Percentiles rank a stretch among this genome's conserved stretches.
phyloP scores from a whole-genome alignment of 352 stramenopile genomes.

The Globisporangium parvum region DNA sequence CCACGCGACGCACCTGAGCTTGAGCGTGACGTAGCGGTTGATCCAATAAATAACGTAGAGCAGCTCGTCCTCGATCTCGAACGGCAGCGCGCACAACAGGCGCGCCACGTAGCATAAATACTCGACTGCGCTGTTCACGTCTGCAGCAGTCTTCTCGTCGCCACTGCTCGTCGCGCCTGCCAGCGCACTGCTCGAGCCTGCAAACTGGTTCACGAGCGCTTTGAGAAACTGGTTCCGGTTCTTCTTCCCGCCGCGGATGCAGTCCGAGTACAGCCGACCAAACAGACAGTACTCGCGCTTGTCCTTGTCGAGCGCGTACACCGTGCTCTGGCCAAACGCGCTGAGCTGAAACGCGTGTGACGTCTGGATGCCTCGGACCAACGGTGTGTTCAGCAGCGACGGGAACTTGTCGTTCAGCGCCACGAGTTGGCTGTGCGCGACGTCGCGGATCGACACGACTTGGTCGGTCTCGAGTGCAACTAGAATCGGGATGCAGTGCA shows the following conservation, averaged over 20 bases:
- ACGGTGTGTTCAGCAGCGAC: slow-evolving; percentile 39
- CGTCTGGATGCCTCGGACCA: slow-evolving; percentile 51
- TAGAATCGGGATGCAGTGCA: slow-evolving; percentile 72
- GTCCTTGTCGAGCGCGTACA: slow-evolving; percentile 59
- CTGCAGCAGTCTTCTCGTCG: slow-evolving; percentile 4
- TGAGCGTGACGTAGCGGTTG: slow-evolving; percentile 76
- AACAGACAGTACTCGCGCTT: slow-evolving; percentile 69
- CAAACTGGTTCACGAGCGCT: slow-evolving; percentile 70
- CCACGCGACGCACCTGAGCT: slow-evolving; percentile 47
- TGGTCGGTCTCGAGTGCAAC: slow-evolving; percentile 79
- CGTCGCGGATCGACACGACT: slow-evolving; percentile 52
- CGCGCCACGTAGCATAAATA: slow-evolving; percentile 76
- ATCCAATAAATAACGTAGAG: slow-evolving; percentile 86
- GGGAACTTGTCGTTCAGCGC: slow-evolving; percentile 55
- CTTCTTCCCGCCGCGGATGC: slow-evolving; percentile 34
- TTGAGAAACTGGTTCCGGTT: slow-evolving; percentile 57
- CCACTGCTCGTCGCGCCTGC: not conserved
- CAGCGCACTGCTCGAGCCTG: slow-evolving; percentile 39
- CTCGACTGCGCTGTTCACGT: slow-evolving; percentile 27
- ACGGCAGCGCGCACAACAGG: slow-evolving; percentile 64
- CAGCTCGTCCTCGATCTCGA: slow-evolving; percentile 77
- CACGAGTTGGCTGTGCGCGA: slow-evolving; percentile 59
- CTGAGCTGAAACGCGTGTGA: slow-evolving; percentile 67
- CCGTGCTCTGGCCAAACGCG: slow-evolving; percentile 39
- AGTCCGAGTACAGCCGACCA: slow-evolving; percentile 62